These are phyloP conservation scores for Posidonia australis DNA, from an alignment of 106 monocot genomes.

Conservation along the genomic window DNA sequence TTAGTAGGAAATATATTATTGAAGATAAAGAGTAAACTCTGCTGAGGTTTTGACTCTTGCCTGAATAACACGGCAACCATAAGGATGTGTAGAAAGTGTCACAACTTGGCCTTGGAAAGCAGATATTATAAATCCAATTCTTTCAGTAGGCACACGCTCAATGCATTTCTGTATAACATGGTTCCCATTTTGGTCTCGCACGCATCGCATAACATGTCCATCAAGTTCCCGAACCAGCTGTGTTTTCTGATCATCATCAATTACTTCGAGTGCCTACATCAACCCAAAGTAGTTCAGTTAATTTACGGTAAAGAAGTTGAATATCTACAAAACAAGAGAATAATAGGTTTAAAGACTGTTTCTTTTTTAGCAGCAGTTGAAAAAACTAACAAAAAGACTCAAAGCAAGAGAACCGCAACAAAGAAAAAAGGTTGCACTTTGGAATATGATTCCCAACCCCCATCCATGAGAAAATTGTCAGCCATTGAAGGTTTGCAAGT, in stretches of 20 bases:
- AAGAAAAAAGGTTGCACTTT: no score
- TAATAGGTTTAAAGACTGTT: neutral
- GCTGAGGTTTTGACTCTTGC: constrained; percentile 9
- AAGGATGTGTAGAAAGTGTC: constrained; percentile 26
- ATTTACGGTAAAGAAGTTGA: neutral
- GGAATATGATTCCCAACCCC: no score
- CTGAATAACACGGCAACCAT: constrained; percentile 99
- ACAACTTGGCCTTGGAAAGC: constrained; percentile 3
- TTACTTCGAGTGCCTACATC: constrained; percentile 79
- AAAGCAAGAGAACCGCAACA: no score
- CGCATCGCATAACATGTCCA: constrained; percentile 87
- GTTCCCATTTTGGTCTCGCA: constrained; percentile 94
- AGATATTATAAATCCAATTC: constrained; percentile 1
- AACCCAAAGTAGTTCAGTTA: neutral
- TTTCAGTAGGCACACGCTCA: constrained; percentile 74
- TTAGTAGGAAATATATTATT: neutral
- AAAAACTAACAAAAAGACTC: no score
- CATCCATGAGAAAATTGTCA: no score
- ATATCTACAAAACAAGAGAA: neutral
- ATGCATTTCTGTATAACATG: constrained; percentile 99
- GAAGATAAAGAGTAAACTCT: neutral
- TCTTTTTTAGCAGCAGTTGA: no score
- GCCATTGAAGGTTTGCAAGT: no score
- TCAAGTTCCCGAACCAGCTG: constrained; percentile 77
- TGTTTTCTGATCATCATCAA: constrained; percentile 83